Evolutionary conservation across 257 asterid genomes (phyloP).

Genomic region (Leptodermis oblonga): DNA sequence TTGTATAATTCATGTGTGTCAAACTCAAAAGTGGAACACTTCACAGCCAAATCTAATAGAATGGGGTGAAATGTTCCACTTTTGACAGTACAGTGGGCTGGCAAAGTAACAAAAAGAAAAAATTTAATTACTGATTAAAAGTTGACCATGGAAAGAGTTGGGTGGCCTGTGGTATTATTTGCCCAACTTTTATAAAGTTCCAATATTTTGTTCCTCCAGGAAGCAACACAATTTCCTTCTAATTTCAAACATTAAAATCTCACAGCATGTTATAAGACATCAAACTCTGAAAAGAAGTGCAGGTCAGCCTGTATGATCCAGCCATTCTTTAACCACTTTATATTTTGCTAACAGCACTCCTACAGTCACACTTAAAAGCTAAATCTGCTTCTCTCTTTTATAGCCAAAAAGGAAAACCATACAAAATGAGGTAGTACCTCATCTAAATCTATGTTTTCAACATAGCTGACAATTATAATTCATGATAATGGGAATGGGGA

Average conservation of each 20-base stretch:
- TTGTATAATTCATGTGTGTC: no score
- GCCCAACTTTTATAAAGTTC: no score
- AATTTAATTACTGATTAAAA: no score
- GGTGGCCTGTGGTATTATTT: no score
- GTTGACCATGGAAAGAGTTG: no score
- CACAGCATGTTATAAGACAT: conserved; percentile 2
- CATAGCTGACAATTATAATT: background rate
- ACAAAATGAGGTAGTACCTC: background rate
- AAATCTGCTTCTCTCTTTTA: background rate
- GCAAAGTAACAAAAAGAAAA: no score
- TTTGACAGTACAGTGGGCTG: no score
- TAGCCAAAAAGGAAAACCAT: background rate
- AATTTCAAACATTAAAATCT: no score
- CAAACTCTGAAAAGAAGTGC: background rate
- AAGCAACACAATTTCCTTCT: background rate
- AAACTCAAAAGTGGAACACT: no score
- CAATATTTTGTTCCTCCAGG: background rate
- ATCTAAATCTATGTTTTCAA: background rate
- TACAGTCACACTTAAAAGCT: background rate
- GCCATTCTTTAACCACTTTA: background rate
- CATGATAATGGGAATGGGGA: background rate
- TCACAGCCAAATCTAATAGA: no score
- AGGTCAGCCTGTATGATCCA: background rate
- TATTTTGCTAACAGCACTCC: background rate
- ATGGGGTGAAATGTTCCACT: no score